phyloP scores from a whole-genome alignment of 192 early-diverging fungal genomes.

The Umbelopsis vinacea region DNA sequence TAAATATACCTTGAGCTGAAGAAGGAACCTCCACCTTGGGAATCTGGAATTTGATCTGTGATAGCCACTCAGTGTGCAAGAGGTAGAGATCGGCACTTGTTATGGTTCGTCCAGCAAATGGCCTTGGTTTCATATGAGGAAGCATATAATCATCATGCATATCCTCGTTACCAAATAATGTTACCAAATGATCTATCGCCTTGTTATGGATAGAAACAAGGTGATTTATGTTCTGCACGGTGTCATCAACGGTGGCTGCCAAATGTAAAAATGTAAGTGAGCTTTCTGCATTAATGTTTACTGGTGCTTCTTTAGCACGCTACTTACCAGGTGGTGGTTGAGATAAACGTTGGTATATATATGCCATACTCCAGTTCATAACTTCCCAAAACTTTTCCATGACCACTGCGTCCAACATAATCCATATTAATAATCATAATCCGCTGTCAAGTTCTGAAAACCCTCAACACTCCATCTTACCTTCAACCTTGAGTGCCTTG shows the following conservation, averaged over 20 bases:
- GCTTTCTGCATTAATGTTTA: neutral
- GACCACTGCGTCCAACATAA: neutral
- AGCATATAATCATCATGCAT: neutral
- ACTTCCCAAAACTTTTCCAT: constrained; percentile 13
- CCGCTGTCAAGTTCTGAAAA: neutral
- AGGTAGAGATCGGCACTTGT: constrained; percentile 18
- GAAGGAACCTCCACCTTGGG: neutral
- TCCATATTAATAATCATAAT: neutral
- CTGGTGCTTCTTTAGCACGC: neutral
- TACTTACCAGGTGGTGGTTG: neutral
- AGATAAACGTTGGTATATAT: constrained; percentile 8
- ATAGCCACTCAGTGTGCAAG: constrained; percentile 7
- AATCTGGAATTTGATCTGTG: constrained; percentile 10
- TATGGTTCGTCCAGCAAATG: constrained; percentile 8
- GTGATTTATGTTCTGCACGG: neutral
- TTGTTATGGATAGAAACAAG: constrained; percentile 2
- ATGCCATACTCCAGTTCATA: constrained; percentile 14
- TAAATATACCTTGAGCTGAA: neutral
- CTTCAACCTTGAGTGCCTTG: neutral
- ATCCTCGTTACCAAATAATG: neutral
- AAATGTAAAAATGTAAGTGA: neutral
- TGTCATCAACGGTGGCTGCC: neutral
- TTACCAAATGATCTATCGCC: neutral
- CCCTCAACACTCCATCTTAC: neutral
- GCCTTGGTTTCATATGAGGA: neutral